Evolutionary conservation across 805 yeast species (phyloP).

Genomic region (Pichia scutulata): DNA sequence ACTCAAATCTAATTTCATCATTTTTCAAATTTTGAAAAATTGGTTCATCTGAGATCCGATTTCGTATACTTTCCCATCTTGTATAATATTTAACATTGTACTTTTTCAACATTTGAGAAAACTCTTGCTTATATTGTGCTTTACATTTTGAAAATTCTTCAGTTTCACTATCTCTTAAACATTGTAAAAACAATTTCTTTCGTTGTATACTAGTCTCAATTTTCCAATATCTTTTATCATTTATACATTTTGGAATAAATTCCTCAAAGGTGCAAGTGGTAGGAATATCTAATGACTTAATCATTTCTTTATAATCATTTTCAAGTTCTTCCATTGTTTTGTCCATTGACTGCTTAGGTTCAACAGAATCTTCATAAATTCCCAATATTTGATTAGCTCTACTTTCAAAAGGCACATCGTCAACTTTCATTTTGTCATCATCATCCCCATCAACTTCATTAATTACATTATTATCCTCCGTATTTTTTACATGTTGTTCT

Average conservation of each 20-base stretch:
- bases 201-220: slow-evolving; percentile 54
- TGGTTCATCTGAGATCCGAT: slow-evolving; percentile 40
- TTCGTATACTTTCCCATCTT: slow-evolving; percentile 42
- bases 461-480: background rate
- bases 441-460: background rate
- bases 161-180: slow-evolving; percentile 41
- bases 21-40: slow-evolving; percentile 38
- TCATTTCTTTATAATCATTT: slow-evolving; percentile 39
- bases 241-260: slow-evolving; percentile 51
- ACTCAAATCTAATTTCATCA: slow-evolving; percentile 46
- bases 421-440: background rate
- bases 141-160: slow-evolving; percentile 46
- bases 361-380: background rate
- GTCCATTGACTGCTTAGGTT: background rate
- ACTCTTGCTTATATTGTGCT: slow-evolving; percentile 50
- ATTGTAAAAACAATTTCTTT: slow-evolving; percentile 57
- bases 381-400: background rate
- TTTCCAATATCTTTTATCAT: slow-evolving; percentile 61
- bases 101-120: slow-evolving; percentile 37
- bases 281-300: slow-evolving; percentile 51
- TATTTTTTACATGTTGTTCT: background rate
- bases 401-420: background rate
- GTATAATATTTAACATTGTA: slow-evolving; percentile 46
- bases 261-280: slow-evolving; percentile 67
- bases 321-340: slow-evolving; percentile 8